Evolutionary conservation across 148 eudicot genomes (phyloP), one percentile per base, ranked within the genome.

Genomic region (Chenopodium berlandieri): DNA sequence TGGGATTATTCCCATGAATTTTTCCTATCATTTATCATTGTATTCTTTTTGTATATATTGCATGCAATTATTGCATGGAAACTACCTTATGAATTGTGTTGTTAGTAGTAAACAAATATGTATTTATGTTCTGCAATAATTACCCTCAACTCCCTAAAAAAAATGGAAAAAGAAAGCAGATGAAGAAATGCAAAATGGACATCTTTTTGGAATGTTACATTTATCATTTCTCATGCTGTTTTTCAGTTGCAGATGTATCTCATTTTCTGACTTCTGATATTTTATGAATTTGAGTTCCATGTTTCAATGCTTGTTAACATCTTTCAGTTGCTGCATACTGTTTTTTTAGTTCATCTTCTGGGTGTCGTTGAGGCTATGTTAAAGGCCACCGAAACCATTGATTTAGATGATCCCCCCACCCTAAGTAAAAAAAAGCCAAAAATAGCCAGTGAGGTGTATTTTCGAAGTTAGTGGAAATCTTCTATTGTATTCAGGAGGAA

Each of bases 31-130:
- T 30, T 50, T 14, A 71, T 68, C 27, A 22, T 20, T n/a, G 50
- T 31, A 78, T 78, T 71, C 40, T 34, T 9, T 68, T 64, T 78
- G 85, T 83, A 64, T 40, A 73, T 25, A 73, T 63, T 75, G 31
- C 20, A 5, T 44, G 58, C 8, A 54, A 34, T 68, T 73, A 13
- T 13, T 82, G 76, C 19, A 52, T 66, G 56, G 20, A 7, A 37
- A 7, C 19, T 16, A 65, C 46, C 71, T 78, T 19, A 66, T 77
- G 19, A 78, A 73, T 4, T 64, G 40, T 79, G 27, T 63, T 77
- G 54, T 40, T 32, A 72, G 44, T 56, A 44, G 62, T 73, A 63
- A 16, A 22, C 25, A 23, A 65, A 12, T 40, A 66, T 40, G 70
- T 69, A 54, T 56, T 67, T 58, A 37, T 66, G 44, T 2, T 75